A percentile compares a stretch with the other conserved stretches of the same genome.
Conservation (phyloP, 2,329 filamentous ascomycete species). For the Acephala macrosclerotiorum region DNA sequence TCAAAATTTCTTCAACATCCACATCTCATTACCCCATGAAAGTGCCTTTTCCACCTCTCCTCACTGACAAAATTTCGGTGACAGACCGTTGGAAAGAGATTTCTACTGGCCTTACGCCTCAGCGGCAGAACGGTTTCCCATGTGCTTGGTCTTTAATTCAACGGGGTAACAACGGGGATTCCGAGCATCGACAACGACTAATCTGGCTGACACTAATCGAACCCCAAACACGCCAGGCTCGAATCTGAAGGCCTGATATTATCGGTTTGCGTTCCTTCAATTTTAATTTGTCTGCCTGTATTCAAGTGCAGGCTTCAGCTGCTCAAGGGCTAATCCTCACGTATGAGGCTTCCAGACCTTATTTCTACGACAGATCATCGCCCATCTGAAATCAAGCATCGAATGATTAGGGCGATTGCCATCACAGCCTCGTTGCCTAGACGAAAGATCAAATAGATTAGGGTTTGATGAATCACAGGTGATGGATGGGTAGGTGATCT, state of each 20-base stretch:
- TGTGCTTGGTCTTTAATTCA: neutral
- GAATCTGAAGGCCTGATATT: constrained; percentile 5
- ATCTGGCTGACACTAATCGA: neutral
- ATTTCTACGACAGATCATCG: neutral
- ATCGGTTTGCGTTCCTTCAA: neutral
- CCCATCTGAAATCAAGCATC: no score
- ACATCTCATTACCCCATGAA: neutral
- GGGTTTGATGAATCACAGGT: neutral
- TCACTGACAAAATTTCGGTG: no score
- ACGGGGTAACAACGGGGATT: neutral
- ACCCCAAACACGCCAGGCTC: constrained; percentile 10
- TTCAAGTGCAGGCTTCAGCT: constrained; percentile 9
- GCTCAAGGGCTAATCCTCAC: constrained; percentile 1
- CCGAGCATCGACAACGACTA: constrained; percentile 2
- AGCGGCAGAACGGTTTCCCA: neutral
- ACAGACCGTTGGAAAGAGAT: neutral
- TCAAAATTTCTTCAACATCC: neutral
- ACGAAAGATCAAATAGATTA: no score
- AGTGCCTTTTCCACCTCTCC: neutral
- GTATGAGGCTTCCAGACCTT: neutral
- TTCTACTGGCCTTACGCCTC: neutral
- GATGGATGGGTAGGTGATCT: no score
- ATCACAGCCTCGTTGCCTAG: no score
- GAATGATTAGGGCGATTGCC: no score
- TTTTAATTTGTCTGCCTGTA: constrained; percentile 14